Base-by-base conservation (phyloP, 2,329 filamentous ascomycete genomes). In the Pseudogymnoascus sp. region DNA sequence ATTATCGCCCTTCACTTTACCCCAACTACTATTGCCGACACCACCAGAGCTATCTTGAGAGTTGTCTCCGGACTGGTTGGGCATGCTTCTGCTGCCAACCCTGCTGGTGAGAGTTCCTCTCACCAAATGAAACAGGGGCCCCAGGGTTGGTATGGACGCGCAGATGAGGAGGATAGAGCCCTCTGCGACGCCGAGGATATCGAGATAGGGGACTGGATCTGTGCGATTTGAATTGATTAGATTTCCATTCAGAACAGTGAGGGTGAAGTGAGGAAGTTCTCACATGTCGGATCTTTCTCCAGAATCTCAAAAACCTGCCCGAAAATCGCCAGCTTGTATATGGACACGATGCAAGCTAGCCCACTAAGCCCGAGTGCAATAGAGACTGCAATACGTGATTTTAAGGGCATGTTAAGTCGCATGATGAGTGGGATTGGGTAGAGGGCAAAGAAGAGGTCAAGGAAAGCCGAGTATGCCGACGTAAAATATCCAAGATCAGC, bases 371-470 rank as follows among this genome's bases (percentile, higher is more conserved):
- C 68, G 26, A 72, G 60, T 14, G 70, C 69, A 6, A 61, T 29
- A 7, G 69, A 66, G 38, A 71, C 68, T 2, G 68, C 65, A 5
- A 73, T 37, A 21, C 71, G 69, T 19, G 29, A 63, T 59, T 65
- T 70, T 10, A 72, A 61, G 21, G 69, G 69, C 70, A 73, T 73
- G 52, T 71, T 71, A 12, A 72, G 59, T 19, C 70, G 67, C 71
- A 73, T 73, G n/a, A 73, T 63, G 21, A 71, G 70, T 4, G 71
- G 70, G 3, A 73, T 67, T 4, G 71, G 71, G 55, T 72, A 73
- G 5, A 73, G 63, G 6, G 71, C 71, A 64, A 72, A 73, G 65
- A 72, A 72, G 6, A 72, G 60, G 63, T 73, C 71, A 43, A 73
- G 70, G 29, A 69, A 69, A 3, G 70, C 70, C 6, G 71, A 72